Evolutionary conservation across 2,329 filamentous ascomycete genomes (phyloP).

Genomic region (Cercospora beticola): DNA sequence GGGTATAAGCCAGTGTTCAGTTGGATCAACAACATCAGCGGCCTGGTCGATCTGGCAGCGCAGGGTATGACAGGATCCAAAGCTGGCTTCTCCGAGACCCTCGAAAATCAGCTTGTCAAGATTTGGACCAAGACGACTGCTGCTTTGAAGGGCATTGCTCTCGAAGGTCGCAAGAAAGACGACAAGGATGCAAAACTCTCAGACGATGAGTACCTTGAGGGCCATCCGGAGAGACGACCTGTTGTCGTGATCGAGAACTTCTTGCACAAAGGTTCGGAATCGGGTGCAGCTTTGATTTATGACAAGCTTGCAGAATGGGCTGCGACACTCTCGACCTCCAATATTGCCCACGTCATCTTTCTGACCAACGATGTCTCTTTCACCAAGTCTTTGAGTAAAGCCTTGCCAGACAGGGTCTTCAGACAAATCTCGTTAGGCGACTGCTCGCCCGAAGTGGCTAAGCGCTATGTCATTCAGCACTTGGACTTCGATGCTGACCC

Average conservation of each 20-base stretch:
- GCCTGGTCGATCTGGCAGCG: constrained; percentile 85
- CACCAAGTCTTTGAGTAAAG: constrained; percentile 81
- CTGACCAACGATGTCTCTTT: constrained; percentile 86
- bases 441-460: constrained; percentile 77
- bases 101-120: constrained; percentile 85
- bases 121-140: constrained; percentile 81
- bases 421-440: constrained; percentile 82
- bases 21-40: constrained; percentile 93
- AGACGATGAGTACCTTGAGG: constrained; percentile 85
- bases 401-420: constrained; percentile 88
- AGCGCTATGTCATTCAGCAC: constrained; percentile 84
- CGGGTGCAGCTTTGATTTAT: constrained; percentile 46
- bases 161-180: constrained; percentile 67
- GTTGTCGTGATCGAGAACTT: constrained; percentile 93
- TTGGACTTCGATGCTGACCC: constrained; percentile 55
- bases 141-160: constrained; percentile 74
- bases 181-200: constrained; percentile 71
- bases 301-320: constrained; percentile 75
- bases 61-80: constrained; percentile 94
- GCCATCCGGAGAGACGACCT: constrained; percentile 77
- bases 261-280: constrained; percentile 66
- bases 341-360: constrained; percentile 92
- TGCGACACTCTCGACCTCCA: constrained; percentile 77
- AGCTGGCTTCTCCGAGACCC: constrained; percentile 87
- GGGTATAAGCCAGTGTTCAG: constrained; percentile 93